Evolutionary conservation across 371 early-diverging fungal genomes (phyloP).

Genomic region (Rhizopus sp.): DNA sequence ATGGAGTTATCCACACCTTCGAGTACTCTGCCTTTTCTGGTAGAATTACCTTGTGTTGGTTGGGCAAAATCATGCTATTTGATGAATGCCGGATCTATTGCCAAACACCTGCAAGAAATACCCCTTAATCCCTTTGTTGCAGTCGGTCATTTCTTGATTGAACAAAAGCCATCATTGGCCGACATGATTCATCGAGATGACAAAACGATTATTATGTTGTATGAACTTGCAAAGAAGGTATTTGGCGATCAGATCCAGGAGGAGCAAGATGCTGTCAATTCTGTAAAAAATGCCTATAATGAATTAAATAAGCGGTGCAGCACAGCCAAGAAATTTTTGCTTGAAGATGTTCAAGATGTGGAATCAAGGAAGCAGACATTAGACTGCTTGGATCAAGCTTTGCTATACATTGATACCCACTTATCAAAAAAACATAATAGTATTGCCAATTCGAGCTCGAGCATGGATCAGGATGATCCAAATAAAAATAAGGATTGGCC

Average conservation of each 20-base stretch:
- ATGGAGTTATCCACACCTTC: no score
- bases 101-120: slow-evolving; percentile 2
- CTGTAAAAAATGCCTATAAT: background rate
- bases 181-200: background rate
- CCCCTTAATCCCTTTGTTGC: slow-evolving; percentile 13
- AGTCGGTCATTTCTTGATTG: slow-evolving; percentile 9
- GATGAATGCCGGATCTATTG: slow-evolving; percentile 8
- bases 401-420: slow-evolving; percentile 6
- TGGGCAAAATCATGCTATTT: slow-evolving; percentile 16
- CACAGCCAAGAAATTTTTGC: slow-evolving; percentile 5
- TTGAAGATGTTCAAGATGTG: slow-evolving; percentile 15
- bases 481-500: slow-evolving; percentile 9
- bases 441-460: background rate
- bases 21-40: no score
- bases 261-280: slow-evolving; percentile 4
- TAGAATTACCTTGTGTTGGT: slow-evolving; percentile 11
- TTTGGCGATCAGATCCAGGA: slow-evolving; percentile 7
- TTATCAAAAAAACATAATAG: slow-evolving; percentile 8
- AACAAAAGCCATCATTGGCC: slow-evolving; percentile 2
- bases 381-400: slow-evolving; percentile 14
- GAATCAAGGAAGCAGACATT: slow-evolving; percentile 8
- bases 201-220: slow-evolving; percentile 5
- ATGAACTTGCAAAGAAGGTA: slow-evolving; percentile 1
- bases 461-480: no score
- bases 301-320: slow-evolving; percentile 6